Evolutionary conservation across 129 eudicot genomes (phyloP).

Genomic region (Helianthus tuberosus): DNA sequence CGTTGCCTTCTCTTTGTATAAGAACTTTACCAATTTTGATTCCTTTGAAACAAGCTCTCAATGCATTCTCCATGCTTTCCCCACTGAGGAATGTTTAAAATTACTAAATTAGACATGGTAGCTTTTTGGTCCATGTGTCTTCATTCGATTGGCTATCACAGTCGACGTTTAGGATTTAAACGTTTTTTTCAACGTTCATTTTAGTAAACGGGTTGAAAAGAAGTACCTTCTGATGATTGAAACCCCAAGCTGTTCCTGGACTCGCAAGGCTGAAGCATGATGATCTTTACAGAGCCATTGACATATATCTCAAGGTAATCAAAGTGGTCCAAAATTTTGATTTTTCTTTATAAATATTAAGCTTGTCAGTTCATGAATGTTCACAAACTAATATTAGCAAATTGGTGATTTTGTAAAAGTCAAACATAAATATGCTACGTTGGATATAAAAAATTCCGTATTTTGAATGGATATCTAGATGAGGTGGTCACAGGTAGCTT

Average conservation of each 20-base stretch:
- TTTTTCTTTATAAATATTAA: no score
- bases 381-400: no score
- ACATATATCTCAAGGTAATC: slow-evolving; percentile 81
- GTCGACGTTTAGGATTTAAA: background rate
- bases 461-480: no score
- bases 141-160: background rate
- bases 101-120: background rate
- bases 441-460: no score
- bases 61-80: slow-evolving; percentile 98
- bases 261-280: slow-evolving; percentile 79
- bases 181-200: background rate
- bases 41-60: slow-evolving; percentile 95
- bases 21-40: slow-evolving; percentile 93
- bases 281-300: slow-evolving; percentile 90
- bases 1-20: slow-evolving; percentile 70
- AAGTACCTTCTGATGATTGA: slow-evolving; percentile 83
- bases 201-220: background rate
- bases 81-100: slow-evolving; percentile 49
- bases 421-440: no score
- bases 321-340: no score
- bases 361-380: no score
- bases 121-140: background rate
- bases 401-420: no score
- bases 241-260: slow-evolving; percentile 75
- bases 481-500: no score